These are phyloP conservation scores for Linderniella brevidens DNA, from an alignment of 257 asterid species.

Conservation along the genomic window DNA sequence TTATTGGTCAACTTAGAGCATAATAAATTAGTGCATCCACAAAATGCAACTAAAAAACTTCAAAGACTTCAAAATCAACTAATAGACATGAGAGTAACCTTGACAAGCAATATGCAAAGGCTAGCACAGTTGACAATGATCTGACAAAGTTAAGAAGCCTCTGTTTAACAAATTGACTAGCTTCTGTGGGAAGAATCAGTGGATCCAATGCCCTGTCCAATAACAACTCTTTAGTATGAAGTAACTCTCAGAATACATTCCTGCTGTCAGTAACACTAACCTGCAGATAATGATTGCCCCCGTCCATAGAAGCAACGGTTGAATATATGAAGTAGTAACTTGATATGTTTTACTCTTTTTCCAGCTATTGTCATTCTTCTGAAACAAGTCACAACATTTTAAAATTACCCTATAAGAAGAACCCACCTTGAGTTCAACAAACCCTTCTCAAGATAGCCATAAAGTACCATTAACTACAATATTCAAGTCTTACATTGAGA, in stretches of 20 bases:
- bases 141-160: conserved; percentile 72
- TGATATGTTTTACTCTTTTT: conserved; percentile 61
- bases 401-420: conserved; percentile 9
- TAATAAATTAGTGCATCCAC: no score
- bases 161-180: conserved; percentile 68
- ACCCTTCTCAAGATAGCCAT: not conserved
- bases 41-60: conserved; percentile 1
- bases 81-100: conserved; percentile 26
- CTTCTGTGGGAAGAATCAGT: conserved; percentile 57
- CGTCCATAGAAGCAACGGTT: conserved; percentile 70
- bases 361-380: conserved; percentile 75
- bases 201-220: conserved; percentile 69
- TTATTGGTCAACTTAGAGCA: no score
- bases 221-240: no score
- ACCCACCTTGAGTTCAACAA: not conserved
- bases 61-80: conserved; percentile 5
- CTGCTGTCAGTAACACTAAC: conserved; percentile 18
- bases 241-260: no score
- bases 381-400: conserved; percentile 14
- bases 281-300: conserved; percentile 85
- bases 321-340: conserved; percentile 59
- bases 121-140: conserved; percentile 79
- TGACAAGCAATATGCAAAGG: conserved; percentile 80
- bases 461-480: conserved; percentile 8
- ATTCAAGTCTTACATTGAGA: conserved; percentile 28